Evolutionary conservation across 352 stramenopile species (phyloP).

Genomic region (Bremia lactucae): DNA sequence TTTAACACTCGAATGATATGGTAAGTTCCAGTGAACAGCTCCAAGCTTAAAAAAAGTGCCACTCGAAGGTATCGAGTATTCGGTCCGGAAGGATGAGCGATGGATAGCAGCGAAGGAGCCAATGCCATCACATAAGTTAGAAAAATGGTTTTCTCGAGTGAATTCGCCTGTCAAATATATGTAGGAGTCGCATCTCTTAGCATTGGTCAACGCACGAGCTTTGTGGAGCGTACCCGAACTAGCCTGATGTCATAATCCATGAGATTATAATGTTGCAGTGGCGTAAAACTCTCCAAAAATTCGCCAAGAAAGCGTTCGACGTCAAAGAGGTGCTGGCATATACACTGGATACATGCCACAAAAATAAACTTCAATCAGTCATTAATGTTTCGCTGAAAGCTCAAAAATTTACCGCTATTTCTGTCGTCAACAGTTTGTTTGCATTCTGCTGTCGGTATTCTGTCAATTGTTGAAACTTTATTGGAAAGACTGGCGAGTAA

Average conservation of each 20-base stretch:
- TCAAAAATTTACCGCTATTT: conserved; percentile 15
- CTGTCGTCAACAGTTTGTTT: background rate
- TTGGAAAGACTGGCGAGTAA: conserved; percentile 27
- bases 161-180: conserved; percentile 11
- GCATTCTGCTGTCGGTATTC: background rate
- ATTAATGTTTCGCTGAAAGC: too few relatives aligned
- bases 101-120: background rate
- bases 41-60: conserved; percentile 35
- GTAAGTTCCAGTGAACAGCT: conserved; percentile 32
- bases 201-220: background rate
- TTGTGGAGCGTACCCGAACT: conserved; percentile 24
- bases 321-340: conserved; percentile 41
- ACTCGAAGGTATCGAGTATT: conserved; percentile 10
- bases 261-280: conserved; percentile 29
- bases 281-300: conserved; percentile 35
- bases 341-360: conserved; percentile 31
- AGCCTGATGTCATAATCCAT: conserved; percentile 55
- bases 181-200: background rate
- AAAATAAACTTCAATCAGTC: too few relatives aligned
- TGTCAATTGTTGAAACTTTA: conserved; percentile 16
- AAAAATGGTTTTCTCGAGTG: conserved; percentile 28
- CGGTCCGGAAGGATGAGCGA: background rate
- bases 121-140: conserved; percentile 40
- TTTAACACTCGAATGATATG: conserved; percentile 37
- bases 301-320: conserved; percentile 39